Evolutionary conservation across 176 grass and related monocot species (phyloP).

Genomic region (Carex scoparia): DNA sequence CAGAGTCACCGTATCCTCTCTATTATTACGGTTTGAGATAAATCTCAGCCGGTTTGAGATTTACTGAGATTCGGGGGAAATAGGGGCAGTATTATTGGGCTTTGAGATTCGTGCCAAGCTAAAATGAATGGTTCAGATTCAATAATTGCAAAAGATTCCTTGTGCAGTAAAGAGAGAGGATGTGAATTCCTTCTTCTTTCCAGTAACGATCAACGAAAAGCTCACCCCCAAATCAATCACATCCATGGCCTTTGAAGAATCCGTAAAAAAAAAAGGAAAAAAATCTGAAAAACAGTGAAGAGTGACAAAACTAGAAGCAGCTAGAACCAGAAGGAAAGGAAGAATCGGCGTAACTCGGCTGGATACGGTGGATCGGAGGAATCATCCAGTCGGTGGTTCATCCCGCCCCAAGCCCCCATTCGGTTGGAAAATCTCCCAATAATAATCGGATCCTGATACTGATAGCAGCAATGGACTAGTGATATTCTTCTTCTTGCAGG

Average conservation of each 20-base stretch:
- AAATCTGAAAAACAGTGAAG: neutral
- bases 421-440: neutral
- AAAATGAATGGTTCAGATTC: too few species aligned
- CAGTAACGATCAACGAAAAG: neutral
- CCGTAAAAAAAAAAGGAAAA: neutral
- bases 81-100: too few species aligned
- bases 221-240: neutral
- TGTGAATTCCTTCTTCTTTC: neutral
- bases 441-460: too few species aligned
- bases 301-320: neutral
- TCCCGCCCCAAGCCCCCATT: neutral
- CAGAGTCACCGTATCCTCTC: neutral
- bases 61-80: too few species aligned
- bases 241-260: neutral
- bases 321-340: neutral
- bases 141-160: too few species aligned
- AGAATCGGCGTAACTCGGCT: neutral
- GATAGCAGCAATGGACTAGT: neutral
- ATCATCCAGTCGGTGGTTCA: neutral
- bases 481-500: conserved; percentile 30
- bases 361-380: neutral
- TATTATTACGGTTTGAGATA: too few species aligned
- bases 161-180: too few species aligned
- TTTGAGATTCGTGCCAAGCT: too few species aligned
- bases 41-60: too few species aligned